phyloP scores from a whole-genome alignment of 495 filamentous ascomycete genomes.

The Pseudomonodictys pantanalensis region DNA sequence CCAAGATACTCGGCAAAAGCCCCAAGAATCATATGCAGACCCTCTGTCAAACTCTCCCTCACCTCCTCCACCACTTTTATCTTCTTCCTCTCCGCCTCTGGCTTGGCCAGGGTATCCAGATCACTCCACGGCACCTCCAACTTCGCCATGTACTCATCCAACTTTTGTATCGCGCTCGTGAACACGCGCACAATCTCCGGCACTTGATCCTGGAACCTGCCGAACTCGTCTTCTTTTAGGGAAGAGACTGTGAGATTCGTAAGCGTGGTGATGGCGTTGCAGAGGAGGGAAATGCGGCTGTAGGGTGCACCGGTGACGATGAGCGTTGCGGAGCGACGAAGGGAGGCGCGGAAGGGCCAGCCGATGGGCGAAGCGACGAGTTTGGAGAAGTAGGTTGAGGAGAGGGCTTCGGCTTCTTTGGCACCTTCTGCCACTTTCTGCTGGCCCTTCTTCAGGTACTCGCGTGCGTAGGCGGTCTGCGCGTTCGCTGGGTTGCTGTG shows the following conservation, averaged over 20 bases:
- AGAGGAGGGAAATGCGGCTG: constrained; percentile 59
- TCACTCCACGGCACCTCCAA: constrained; percentile 82
- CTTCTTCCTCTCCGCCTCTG: constrained; percentile 25
- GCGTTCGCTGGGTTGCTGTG: constrained; percentile 33
- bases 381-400: neutral
- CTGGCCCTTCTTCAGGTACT: constrained; percentile 11
- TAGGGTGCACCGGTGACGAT: constrained; percentile 69
- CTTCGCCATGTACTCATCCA: constrained; percentile 64
- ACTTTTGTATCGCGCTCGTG: constrained; percentile 59
- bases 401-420: constrained; percentile 7
- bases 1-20: constrained; percentile 69
- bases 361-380: constrained; percentile 53
- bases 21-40: constrained; percentile 58
- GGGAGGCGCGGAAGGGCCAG: constrained; percentile 67
- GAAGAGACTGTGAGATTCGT: constrained; percentile 65
- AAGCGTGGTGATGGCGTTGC: constrained; percentile 69
- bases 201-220: constrained; percentile 78
- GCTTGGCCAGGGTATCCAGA: constrained; percentile 43
- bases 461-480: constrained; percentile 3
- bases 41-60: constrained; percentile 54
- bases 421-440: constrained; percentile 29
- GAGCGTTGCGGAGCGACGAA: constrained; percentile 56
- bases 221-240: constrained; percentile 80
- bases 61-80: constrained; percentile 59
- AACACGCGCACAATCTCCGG: constrained; percentile 68